These are phyloP conservation scores for Phylloporus arenicola DNA, from an alignment of 768 basidiomycete species.

Conservation along the genomic window DNA sequence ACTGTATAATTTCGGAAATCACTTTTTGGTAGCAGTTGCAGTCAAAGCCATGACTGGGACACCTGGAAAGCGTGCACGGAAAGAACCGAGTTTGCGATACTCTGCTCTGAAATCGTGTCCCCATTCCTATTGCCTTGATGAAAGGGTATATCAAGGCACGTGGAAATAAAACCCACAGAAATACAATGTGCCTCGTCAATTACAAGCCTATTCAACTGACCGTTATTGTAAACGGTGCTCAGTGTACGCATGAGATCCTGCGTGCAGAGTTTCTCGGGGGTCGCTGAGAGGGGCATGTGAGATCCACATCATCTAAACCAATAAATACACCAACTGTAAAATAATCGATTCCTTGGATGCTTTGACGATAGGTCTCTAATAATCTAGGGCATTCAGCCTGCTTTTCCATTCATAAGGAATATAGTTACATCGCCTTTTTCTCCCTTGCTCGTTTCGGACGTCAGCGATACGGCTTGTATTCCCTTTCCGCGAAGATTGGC, in stretches of 20 bases:
- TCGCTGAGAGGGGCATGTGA: constrained; percentile 41
- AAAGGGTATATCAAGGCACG: neutral
- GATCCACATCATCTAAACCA: neutral
- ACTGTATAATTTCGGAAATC: neutral
- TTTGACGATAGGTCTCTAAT: constrained; percentile 54
- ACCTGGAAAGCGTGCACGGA: constrained; percentile 58
- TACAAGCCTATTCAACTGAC: constrained; percentile 65
- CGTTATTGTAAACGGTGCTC: constrained; percentile 44
- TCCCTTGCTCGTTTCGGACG: constrained; percentile 53
- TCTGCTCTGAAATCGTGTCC: constrained; percentile 76
- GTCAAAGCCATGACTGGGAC: constrained; percentile 88
- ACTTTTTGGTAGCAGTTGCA: constrained; percentile 74
- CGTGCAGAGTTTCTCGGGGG: constrained; percentile 67
- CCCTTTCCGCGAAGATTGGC: constrained; percentile 47
- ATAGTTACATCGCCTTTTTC: constrained; percentile 51
- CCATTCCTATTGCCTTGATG: constrained; percentile 57
- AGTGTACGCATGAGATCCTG: constrained; percentile 51
- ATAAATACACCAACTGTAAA: constrained; percentile 56
- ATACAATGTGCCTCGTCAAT: constrained; percentile 88
- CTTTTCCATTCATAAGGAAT: neutral
- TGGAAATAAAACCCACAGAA: constrained; percentile 43
- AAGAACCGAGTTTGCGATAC: constrained; percentile 65
- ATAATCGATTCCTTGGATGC: constrained; percentile 51
- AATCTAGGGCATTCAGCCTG: constrained; percentile 41
- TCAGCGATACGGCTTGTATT: constrained; percentile 56